Evolutionary conservation across 148 eudicot genomes (phyloP), one percentile per base, ranked within the genome.

Genomic region (Camellia sinensis): DNA sequence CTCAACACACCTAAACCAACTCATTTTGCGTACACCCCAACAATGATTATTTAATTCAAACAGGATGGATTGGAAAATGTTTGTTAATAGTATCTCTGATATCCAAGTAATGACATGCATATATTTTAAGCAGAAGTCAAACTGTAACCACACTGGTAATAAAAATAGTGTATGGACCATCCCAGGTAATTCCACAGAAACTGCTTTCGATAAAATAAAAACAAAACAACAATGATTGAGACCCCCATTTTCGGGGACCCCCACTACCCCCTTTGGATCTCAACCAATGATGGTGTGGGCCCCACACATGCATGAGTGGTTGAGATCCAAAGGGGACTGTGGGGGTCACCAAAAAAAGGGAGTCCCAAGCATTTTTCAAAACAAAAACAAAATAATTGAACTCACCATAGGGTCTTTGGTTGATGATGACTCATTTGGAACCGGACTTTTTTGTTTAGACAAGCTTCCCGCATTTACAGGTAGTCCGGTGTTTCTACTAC

Each of bases 381-480:
- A 54, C 11, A 12, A 54, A 54, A 54, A 8, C 12, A 54, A 54
- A 6, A 6, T 7, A 8, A 6, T 9, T 54, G 14, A 54, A 12
- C 59, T 54, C 12, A 90, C 89, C 90, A 73, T 78, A 43, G 84
- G 79, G 50, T 88, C 92, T 82, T 83, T 90, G 41, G 80, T 79
- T 69, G 65, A 71, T 59, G 82, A 64, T 64, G 84, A 69, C 78
- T 92, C 97, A 82, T 84, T 85, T 61, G 81, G 79, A 80, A 82
- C 80, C n/a, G 93, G 91, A 71, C 86, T 86, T 73, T 89, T 93
- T 64, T 88, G 92, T 85, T 86, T 91, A 22, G 91, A 85, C 52
- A 89, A 72, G 78, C 83, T 82, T 61, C 91, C 88, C 71, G 87
- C 68, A 73, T 74, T 83, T 48, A 83, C 61, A 54, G 76, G 65